phyloP scores from a whole-genome alignment of 352 stramenopile genomes.

The Pythium brachiatum region DNA sequence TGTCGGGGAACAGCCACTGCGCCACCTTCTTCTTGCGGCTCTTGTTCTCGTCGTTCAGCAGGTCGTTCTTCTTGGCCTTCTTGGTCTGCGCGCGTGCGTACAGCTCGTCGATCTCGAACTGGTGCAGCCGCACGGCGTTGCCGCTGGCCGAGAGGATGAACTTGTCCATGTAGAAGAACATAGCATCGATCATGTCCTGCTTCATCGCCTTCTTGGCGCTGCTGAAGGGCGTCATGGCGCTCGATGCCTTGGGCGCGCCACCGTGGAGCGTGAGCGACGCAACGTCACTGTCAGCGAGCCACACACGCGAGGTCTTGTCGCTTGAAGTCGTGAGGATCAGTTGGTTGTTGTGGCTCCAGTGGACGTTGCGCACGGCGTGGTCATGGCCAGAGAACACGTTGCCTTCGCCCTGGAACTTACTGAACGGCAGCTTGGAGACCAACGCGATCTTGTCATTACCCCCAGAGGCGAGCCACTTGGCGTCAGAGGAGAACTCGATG shows the following conservation, averaged over 20 bases:
- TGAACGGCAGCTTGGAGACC: slow-evolving; percentile 68
- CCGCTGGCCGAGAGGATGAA: slow-evolving; percentile 74
- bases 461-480: slow-evolving; percentile 67
- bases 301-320: slow-evolving; percentile 71
- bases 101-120: slow-evolving; percentile 71
- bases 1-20: slow-evolving; percentile 54
- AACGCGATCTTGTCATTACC: slow-evolving; percentile 64
- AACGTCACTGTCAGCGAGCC: slow-evolving; percentile 59
- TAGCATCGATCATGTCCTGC: slow-evolving; percentile 61
- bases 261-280: slow-evolving; percentile 59
- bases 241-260: slow-evolving; percentile 30
- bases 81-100: slow-evolving; percentile 42
- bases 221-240: slow-evolving; percentile 24
- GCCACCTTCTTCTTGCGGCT: slow-evolving; percentile 66
- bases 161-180: slow-evolving; percentile 90
- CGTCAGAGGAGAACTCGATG: slow-evolving; percentile 76
- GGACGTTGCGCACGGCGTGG: slow-evolving; percentile 55
- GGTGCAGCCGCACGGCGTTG: slow-evolving; percentile 61
- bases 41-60: slow-evolving; percentile 48
- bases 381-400: slow-evolving; percentile 72
- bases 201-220: slow-evolving; percentile 48
- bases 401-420: slow-evolving; percentile 58
- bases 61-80: slow-evolving; percentile 38
- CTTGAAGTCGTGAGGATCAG: slow-evolving; percentile 65
- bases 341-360: slow-evolving; percentile 75